phyloP scores from a whole-genome alignment of 192 early-diverging fungal genomes.

The Physocladia obscura region DNA sequence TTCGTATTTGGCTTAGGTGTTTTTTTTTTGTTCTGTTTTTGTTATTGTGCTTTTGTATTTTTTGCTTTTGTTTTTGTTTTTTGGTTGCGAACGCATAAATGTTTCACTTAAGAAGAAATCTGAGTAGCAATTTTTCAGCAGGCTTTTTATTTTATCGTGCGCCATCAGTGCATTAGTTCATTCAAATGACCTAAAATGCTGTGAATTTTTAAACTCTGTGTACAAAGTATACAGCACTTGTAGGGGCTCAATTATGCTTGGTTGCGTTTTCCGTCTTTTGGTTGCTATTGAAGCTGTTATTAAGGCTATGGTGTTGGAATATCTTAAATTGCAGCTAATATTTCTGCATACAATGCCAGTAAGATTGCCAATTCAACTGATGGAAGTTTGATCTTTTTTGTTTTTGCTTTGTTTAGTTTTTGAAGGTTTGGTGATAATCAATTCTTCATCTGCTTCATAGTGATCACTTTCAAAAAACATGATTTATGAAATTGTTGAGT shows the following conservation, averaged over 20 bases:
- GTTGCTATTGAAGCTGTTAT: conserved; percentile 16
- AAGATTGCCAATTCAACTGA: conserved; percentile 49
- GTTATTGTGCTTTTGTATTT: not conserved
- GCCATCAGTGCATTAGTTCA: too few relatives aligned
- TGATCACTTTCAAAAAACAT: too few relatives aligned
- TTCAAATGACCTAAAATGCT: conserved; percentile 57
- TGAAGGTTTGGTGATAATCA: too few relatives aligned
- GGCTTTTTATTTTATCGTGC: too few relatives aligned
- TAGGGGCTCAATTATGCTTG: conserved; percentile 45
- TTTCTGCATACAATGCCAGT: conserved; percentile 40
- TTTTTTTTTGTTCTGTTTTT: not conserved
- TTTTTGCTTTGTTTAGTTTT: too few relatives aligned
- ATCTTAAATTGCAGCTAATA: conserved; percentile 51
- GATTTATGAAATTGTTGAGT: too few relatives aligned
- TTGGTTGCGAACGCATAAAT: too few relatives aligned
- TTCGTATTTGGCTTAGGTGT: conserved; percentile 49
- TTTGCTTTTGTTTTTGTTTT: not conserved
- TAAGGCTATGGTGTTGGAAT: conserved; percentile 44
- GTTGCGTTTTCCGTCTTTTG: conserved; percentile 26
- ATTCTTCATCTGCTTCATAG: too few relatives aligned
- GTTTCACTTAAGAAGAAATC: too few relatives aligned
- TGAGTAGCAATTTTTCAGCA: too few relatives aligned
- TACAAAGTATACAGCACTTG: conserved; percentile 58
- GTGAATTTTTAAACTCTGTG: conserved; percentile 60
- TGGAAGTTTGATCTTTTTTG: too few relatives aligned